phyloP scores from a whole-genome alignment of 768 basidiomycete genomes.

The Xanthoconium purpureum region DNA sequence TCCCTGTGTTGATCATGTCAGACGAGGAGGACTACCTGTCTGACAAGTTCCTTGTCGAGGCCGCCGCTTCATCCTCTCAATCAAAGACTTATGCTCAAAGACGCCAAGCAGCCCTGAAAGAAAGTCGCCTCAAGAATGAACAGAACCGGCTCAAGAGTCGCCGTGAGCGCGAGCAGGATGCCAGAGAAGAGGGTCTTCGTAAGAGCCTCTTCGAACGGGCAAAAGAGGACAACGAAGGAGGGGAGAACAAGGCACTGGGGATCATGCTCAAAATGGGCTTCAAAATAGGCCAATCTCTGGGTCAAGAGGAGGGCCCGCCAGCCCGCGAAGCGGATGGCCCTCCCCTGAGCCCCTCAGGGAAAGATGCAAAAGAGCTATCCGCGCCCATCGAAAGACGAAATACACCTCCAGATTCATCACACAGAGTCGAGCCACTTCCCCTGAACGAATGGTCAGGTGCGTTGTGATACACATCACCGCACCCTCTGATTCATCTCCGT shows the following conservation, averaged over 20 bases:
- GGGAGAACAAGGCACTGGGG: constrained; percentile 70
- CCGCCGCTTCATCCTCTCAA: constrained; percentile 32
- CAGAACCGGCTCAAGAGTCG: constrained; percentile 62
- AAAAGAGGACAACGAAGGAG: constrained; percentile 49
- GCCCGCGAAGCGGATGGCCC: neutral
- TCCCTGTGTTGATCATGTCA: constrained; percentile 46
- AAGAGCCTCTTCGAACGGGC: constrained; percentile 81
- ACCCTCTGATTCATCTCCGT: constrained; percentile 7
- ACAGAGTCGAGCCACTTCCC: constrained; percentile 67
- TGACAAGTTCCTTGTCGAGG: constrained; percentile 70
- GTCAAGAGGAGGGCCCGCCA: constrained; percentile 34
- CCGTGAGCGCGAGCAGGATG: constrained; percentile 64
- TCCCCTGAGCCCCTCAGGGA: constrained; percentile 1
- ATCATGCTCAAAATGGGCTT: constrained; percentile 98
- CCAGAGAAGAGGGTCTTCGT: constrained; percentile 72
- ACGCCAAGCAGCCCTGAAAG: constrained; percentile 62
- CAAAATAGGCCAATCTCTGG: constrained; percentile 78
- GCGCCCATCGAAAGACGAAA: constrained; percentile 1
- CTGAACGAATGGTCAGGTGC: constrained; percentile 80
- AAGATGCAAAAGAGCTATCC: constrained; percentile 1
- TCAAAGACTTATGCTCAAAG: constrained; percentile 68
- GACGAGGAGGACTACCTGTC: constrained; percentile 84
- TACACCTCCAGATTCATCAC: constrained; percentile 24
- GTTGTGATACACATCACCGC: constrained; percentile 21
- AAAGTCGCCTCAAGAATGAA: constrained; percentile 61